phyloP scores from a whole-genome alignment of 1,139 yeast species.

The Groenewaldozyma auringiensis region DNA sequence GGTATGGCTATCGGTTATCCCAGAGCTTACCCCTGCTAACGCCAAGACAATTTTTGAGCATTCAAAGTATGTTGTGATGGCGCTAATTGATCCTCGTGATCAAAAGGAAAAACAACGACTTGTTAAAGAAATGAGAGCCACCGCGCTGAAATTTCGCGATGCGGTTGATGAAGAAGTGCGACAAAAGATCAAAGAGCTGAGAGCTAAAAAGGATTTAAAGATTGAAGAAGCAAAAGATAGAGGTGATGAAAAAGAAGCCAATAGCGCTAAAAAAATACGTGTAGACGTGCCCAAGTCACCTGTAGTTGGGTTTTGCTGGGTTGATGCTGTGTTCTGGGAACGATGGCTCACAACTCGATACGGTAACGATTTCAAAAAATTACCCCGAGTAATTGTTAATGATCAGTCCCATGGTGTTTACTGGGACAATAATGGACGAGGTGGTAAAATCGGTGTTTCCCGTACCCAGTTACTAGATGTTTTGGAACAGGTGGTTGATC shows the following conservation, averaged over 20 bases:
- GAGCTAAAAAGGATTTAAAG: constrained; percentile 30
- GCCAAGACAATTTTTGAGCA: constrained; percentile 28
- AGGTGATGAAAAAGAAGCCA: constrained; percentile 28
- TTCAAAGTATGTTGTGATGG: constrained; percentile 29
- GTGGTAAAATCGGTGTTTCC: constrained; percentile 23
- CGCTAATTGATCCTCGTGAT: constrained; percentile 29
- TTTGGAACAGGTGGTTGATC: constrained; percentile 20
- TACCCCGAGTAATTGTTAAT: constrained; percentile 23
- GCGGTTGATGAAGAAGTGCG: constrained; percentile 21
- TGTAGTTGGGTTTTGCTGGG: constrained; percentile 33
- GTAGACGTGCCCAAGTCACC: constrained; percentile 24
- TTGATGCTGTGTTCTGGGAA: constrained; percentile 32
- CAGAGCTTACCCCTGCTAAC: constrained; percentile 32
- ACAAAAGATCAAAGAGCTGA: constrained; percentile 24
- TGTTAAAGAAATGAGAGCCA: constrained; percentile 26
- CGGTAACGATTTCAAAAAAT: constrained; percentile 19
- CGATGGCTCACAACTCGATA: constrained; percentile 31
- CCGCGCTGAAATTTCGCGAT: constrained; percentile 26
- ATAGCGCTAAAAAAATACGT: constrained; percentile 26
- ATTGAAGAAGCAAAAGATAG: constrained; percentile 31
- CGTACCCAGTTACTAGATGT: constrained; percentile 26
- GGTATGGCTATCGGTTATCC: constrained; percentile 31
- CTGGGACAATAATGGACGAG: constrained; percentile 28
- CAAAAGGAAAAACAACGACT: constrained; percentile 21
- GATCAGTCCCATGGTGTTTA: constrained; percentile 25